Conservation (phyloP, 2,329 filamentous ascomycete genomes). For the Xylariaceae sp. region DNA sequence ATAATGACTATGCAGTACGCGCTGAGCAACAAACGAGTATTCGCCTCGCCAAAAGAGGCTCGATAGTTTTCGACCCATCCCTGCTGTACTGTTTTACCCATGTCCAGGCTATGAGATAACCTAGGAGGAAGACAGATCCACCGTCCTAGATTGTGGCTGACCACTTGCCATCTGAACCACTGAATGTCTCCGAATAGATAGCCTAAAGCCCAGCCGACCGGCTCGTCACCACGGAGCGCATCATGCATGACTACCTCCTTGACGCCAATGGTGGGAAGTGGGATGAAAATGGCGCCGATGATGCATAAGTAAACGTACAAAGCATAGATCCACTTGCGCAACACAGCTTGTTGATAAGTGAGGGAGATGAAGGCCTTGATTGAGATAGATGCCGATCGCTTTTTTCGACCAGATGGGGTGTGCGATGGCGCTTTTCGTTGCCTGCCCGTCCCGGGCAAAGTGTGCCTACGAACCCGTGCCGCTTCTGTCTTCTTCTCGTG, state of each 20-base stretch:
- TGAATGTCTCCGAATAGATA: slow-evolving; percentile 85
- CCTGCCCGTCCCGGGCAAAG: slow-evolving; percentile 54
- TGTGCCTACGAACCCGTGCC: slow-evolving; percentile 53
- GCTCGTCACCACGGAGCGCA: slow-evolving; percentile 76
- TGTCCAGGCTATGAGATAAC: slow-evolving; percentile 32
- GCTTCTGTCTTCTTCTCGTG: slow-evolving; percentile 23
- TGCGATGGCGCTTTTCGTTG: slow-evolving; percentile 52
- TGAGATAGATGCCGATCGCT: slow-evolving; percentile 68
- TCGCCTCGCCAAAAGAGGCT: slow-evolving; percentile 73
- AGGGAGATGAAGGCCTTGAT: slow-evolving; percentile 79
- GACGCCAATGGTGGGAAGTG: slow-evolving; percentile 60
- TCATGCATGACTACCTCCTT: slow-evolving; percentile 70
- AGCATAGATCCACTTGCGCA: slow-evolving; percentile 86
- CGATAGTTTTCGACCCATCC: slow-evolving; percentile 73
- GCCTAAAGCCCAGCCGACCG: slow-evolving; percentile 89
- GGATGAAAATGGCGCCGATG: slow-evolving; percentile 66
- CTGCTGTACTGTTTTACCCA: slow-evolving; percentile 40
- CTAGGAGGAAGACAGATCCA: slow-evolving; percentile 77
- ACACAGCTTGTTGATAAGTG: slow-evolving; percentile 76
- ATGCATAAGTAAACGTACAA: slow-evolving; percentile 76
- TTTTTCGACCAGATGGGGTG: slow-evolving; percentile 70
- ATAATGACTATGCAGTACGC: slow-evolving; percentile 78
- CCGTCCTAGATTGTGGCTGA: slow-evolving; percentile 69
- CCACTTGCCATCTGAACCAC: slow-evolving; percentile 73
- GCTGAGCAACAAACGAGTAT: slow-evolving; percentile 77